phyloP scores from a whole-genome alignment of 148 eudicot genomes.

The Salicornia ramosissima region DNA sequence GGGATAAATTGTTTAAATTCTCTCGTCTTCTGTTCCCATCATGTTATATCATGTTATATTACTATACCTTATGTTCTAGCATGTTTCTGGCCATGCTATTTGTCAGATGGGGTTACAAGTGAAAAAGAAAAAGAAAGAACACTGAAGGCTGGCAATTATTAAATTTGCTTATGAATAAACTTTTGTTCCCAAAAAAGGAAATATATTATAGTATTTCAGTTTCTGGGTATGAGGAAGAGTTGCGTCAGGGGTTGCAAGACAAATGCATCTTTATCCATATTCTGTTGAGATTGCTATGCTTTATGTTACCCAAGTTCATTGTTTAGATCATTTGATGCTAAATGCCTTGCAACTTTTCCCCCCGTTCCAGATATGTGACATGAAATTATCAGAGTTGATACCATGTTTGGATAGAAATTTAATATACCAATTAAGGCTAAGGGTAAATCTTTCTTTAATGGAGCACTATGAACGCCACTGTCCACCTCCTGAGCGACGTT shows the following conservation, averaged over 20 bases:
- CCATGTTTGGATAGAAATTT: slow-evolving; percentile 45
- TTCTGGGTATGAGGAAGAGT: neutral
- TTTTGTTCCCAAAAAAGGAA: neutral
- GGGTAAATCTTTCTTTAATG: slow-evolving; percentile 40
- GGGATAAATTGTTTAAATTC: too few relatives aligned
- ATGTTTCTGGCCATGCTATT: too few relatives aligned
- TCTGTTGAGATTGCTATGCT: neutral
- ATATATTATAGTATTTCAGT: neutral
- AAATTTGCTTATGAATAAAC: too few relatives aligned
- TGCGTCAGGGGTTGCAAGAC: neutral
- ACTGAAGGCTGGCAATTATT: too few relatives aligned
- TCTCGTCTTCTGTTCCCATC: too few relatives aligned
- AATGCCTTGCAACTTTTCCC: neutral
- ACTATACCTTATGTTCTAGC: too few relatives aligned
- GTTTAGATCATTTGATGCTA: neutral
- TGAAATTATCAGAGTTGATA: slow-evolving; percentile 36
- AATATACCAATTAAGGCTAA: slow-evolving; percentile 42
- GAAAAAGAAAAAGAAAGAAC: too few relatives aligned
- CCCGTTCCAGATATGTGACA: slow-evolving; percentile 7
- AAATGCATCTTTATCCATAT: neutral
- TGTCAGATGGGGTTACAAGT: too few relatives aligned
- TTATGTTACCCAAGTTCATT: neutral
- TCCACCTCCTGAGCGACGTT: slow-evolving; percentile 44
- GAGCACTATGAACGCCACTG: slow-evolving; percentile 53
- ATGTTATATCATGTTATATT: too few relatives aligned